Conservation (phyloP, 148 eudicot genomes). For the Diospyros kaki region DNA sequence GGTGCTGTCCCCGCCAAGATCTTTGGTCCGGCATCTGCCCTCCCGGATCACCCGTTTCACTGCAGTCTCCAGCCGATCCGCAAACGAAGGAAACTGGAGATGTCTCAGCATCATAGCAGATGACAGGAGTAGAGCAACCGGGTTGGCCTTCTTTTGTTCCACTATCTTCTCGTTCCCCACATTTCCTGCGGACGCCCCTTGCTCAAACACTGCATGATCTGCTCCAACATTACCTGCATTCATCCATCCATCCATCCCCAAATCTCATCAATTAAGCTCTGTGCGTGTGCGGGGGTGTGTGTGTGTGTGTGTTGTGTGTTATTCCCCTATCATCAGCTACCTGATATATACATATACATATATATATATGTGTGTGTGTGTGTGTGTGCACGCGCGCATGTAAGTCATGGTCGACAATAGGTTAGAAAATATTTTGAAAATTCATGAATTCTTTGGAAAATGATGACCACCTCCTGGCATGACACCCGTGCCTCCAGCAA, state of each 20-base stretch:
- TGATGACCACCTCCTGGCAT: constrained; percentile 47
- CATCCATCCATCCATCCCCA: too few relatives aligned
- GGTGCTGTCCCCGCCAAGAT: constrained; percentile 37
- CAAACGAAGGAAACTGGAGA: constrained; percentile 48
- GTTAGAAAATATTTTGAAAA: too few relatives aligned
- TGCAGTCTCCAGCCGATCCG: constrained; percentile 38
- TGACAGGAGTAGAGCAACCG: constrained; percentile 48
- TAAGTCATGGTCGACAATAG: too few relatives aligned
- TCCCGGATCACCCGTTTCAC: constrained; percentile 36
- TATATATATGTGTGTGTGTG: too few relatives aligned
- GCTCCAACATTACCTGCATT: constrained; percentile 36
- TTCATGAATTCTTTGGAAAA: not conserved
- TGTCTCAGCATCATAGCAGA: constrained; percentile 52
- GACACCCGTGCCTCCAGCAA: constrained; percentile 52
- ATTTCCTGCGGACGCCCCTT: constrained; percentile 50
- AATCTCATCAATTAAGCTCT: too few relatives aligned
- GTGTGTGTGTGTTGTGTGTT: too few relatives aligned
- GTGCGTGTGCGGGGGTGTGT: too few relatives aligned
- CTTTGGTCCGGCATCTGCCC: constrained; percentile 35
- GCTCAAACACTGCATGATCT: constrained; percentile 43
- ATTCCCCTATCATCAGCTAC: too few relatives aligned
- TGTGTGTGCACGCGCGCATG: too few relatives aligned
- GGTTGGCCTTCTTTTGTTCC: constrained; percentile 40
- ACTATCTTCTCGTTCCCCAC: constrained; percentile 30
- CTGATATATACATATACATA: too few relatives aligned